These are phyloP conservation scores for Trametes cingulata DNA, from an alignment of 768 basidiomycete genomes.

Conservation along the genomic window DNA sequence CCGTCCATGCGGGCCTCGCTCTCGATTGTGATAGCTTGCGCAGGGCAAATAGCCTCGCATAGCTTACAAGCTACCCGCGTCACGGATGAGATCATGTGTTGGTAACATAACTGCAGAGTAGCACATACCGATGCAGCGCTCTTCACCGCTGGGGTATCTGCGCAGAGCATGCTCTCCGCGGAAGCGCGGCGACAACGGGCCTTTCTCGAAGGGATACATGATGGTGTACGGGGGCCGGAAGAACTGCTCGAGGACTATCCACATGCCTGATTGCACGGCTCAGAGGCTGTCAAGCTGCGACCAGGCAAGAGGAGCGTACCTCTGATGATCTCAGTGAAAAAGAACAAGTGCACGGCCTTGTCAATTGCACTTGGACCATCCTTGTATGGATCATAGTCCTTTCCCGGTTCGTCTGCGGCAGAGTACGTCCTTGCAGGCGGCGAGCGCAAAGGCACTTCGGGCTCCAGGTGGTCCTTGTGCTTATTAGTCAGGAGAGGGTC, in stretches of 20 bases:
- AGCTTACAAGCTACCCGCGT: slow-evolving; percentile 86
- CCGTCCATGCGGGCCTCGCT: slow-evolving; percentile 96
- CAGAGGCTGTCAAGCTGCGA: slow-evolving; percentile 15
- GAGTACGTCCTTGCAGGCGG: slow-evolving; percentile 31
- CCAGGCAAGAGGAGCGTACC: slow-evolving; percentile 51
- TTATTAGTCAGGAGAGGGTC: slow-evolving; percentile 26
- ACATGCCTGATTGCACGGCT: slow-evolving; percentile 71
- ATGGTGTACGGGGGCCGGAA: slow-evolving; percentile 97
- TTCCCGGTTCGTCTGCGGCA: slow-evolving; percentile 46
- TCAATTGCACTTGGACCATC: slow-evolving; percentile 88
- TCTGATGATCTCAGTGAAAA: slow-evolving; percentile 97
- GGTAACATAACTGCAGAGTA: background rate
- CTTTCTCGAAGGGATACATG: slow-evolving; percentile 98
- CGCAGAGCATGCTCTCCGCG: slow-evolving; percentile 97
- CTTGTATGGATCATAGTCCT: slow-evolving; percentile 67
- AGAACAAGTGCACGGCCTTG: slow-evolving; percentile 95
- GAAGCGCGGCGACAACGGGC: slow-evolving; percentile 95
- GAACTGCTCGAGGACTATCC: slow-evolving; percentile 91
- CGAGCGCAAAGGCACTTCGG: slow-evolving; percentile 8
- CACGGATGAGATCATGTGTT: slow-evolving; percentile 5
- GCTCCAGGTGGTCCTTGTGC: slow-evolving; percentile 21
- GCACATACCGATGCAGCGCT: slow-evolving; percentile 94
- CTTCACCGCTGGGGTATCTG: slow-evolving; percentile 96
- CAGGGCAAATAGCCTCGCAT: slow-evolving; percentile 98
- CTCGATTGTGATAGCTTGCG: slow-evolving; percentile 99